Evolutionary conservation across 73 alveolate genomes (phyloP).

Genomic region (Paramecium octaurelia): DNA sequence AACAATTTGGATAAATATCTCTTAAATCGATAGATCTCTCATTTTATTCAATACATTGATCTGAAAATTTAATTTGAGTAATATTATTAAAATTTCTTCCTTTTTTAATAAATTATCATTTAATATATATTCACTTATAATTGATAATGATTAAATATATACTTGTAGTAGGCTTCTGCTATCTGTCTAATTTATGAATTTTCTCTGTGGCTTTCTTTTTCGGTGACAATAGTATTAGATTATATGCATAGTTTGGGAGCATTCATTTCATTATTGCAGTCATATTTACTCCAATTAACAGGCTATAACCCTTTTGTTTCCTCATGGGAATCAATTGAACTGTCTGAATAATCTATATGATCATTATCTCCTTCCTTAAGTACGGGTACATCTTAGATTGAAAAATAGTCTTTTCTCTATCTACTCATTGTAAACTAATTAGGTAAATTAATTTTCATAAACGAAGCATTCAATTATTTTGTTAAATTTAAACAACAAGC

Average conservation of each 20-base stretch:
- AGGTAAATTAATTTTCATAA: constrained; percentile 10
- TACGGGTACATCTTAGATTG: neutral
- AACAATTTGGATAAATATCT: neutral
- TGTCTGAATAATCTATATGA: neutral
- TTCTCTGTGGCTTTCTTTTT: neutral
- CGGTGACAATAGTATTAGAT: neutral
- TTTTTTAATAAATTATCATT: neutral
- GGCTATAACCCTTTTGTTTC: neutral
- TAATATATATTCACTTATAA: neutral
- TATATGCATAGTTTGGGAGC: neutral
- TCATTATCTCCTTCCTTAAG: constrained; percentile 3
- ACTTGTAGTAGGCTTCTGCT: neutral
- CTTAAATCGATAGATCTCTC: neutral
- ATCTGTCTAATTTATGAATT: neutral
- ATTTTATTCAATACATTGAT: neutral
- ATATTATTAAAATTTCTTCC: neutral
- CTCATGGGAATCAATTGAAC: constrained; percentile 10
- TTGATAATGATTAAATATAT: neutral
- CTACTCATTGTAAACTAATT: neutral
- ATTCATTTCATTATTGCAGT: neutral
- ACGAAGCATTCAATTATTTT: neutral
- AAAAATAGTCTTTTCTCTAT: neutral
- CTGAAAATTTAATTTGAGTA: neutral
- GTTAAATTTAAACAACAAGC: neutral
- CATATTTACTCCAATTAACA: constrained; percentile 8